Conservation (phyloP, 169 alveolate species). For the Cryptosporidium xiaoi region DNA sequence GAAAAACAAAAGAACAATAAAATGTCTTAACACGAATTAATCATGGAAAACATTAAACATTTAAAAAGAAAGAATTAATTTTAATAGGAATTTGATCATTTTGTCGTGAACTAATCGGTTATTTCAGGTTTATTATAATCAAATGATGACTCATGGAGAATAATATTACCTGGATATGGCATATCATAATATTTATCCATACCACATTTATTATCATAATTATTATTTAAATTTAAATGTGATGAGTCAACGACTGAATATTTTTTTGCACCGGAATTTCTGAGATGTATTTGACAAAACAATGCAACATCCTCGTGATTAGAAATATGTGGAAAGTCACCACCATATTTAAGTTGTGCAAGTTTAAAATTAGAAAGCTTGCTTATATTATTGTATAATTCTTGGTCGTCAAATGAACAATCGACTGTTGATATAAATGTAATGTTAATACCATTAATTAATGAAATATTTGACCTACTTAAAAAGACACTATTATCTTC, state of each 20-base stretch:
- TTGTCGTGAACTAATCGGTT: too few relatives aligned
- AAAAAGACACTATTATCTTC: constrained; percentile 1
- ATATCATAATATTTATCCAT: constrained; percentile 17
- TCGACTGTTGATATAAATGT: constrained; percentile 46
- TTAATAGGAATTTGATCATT: too few relatives aligned
- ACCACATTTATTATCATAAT: neutral
- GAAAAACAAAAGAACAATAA: too few relatives aligned
- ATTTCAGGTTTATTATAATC: neutral
- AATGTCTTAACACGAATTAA: too few relatives aligned
- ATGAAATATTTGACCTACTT: neutral
- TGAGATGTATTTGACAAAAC: constrained; percentile 56
- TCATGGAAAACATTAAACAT: too few relatives aligned
- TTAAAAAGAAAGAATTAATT: neutral
- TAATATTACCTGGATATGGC: constrained; percentile 68
- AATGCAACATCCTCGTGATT: constrained; percentile 54
- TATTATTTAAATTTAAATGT: neutral
- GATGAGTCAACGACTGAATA: neutral
- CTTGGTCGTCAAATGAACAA: constrained; percentile 44
- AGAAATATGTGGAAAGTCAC: constrained; percentile 71
- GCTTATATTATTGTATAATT: neutral
- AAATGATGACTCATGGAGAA: constrained; percentile 36
- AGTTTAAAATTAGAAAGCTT: constrained; percentile 34
- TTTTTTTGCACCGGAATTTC: constrained; percentile 56
- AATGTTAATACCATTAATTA: constrained; percentile 10
- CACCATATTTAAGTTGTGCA: constrained; percentile 68